Base-by-base conservation (phyloP, 257 asterid species). In the Primulina eburnea region DNA sequence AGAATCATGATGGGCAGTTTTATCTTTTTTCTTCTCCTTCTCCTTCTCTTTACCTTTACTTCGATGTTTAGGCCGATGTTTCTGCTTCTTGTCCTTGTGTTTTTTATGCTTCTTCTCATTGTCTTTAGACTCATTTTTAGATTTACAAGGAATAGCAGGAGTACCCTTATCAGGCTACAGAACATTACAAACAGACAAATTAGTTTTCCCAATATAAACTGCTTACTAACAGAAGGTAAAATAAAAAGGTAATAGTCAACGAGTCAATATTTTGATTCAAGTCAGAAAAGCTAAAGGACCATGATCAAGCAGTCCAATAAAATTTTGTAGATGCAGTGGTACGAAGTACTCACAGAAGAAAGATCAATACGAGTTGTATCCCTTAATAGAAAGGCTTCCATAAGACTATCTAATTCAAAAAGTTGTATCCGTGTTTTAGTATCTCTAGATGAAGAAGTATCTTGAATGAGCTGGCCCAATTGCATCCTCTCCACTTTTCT, bases 91-190 rank as follows among this genome's bases (percentile, higher is more conserved):
- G 70, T 82, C 89, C 77, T 76, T 84, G 64, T 81, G 90, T 72
- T 84, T 86, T 78, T 77, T 84, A 74, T 79, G 91, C 86, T 82
- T 83, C 79, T 84, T 84, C 75, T 84, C 90, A 86, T 84, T 86
- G 74, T 82, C 90, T 68, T 79, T 84, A 17, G 85, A 75, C 77
- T 86, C 92, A 59, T 80, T 76, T 82, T 78, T 86, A 56, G 86
- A 79, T 80, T 88, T 88, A n/a, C 82, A 82, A 62, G 87, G 77
- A 28, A 82, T 21, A 12, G 87, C 84, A 53, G 90, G 92, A 80
- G 76, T 75, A 26, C 92, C 95, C 78, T 81, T 88, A 71, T 86
- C 92, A 8, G 90, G 80, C 95, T 88, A 62, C 59, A 80, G 75
- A 72, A 60, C 58, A 81, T 20, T 30, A 70, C 11, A 70, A 68